A percentile compares a stretch with the other conserved stretches of the same genome.
Conservation (phyloP, 768 basidiomycete genomes). For the Arthromyces matolae region DNA sequence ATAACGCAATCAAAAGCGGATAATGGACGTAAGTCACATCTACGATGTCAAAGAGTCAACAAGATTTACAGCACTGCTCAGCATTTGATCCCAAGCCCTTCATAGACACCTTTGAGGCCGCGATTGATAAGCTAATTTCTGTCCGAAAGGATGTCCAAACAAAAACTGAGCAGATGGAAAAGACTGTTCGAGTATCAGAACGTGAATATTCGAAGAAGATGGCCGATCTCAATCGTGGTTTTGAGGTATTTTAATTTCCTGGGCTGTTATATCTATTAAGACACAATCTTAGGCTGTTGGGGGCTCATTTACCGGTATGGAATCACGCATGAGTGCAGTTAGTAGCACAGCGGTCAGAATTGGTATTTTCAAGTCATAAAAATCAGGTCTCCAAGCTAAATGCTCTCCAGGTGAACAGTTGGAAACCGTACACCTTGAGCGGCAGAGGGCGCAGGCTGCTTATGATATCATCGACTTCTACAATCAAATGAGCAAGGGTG, state of each 20-base stretch:
- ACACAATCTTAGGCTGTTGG: constrained; percentile 69
- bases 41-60: neutral
- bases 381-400: constrained; percentile 3
- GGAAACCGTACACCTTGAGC: constrained; percentile 88
- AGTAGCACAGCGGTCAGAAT: constrained; percentile 93
- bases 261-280: constrained; percentile 4
- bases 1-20: constrained; percentile 82
- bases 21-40: constrained; percentile 60
- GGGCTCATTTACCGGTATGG: constrained; percentile 85
- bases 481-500: constrained; percentile 83
- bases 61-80: constrained; percentile 26
- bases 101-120: constrained; percentile 86
- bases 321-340: constrained; percentile 87
- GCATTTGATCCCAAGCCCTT: constrained; percentile 96
- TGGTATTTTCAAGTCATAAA: constrained; percentile 43
- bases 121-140: constrained; percentile 83
- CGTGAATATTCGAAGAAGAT: constrained; percentile 93
- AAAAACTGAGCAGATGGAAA: constrained; percentile 90
- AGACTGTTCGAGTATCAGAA: constrained; percentile 83
- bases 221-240: constrained; percentile 87
- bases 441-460: constrained; percentile 91
- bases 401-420: constrained; percentile 78
- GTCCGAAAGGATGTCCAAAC: constrained; percentile 88
- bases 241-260: constrained; percentile 58
- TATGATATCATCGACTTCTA: constrained; percentile 93